These are phyloP conservation scores for Penicillium cosmopolitanum DNA, from an alignment of 495 filamentous ascomycete species.

Conservation along the genomic window DNA sequence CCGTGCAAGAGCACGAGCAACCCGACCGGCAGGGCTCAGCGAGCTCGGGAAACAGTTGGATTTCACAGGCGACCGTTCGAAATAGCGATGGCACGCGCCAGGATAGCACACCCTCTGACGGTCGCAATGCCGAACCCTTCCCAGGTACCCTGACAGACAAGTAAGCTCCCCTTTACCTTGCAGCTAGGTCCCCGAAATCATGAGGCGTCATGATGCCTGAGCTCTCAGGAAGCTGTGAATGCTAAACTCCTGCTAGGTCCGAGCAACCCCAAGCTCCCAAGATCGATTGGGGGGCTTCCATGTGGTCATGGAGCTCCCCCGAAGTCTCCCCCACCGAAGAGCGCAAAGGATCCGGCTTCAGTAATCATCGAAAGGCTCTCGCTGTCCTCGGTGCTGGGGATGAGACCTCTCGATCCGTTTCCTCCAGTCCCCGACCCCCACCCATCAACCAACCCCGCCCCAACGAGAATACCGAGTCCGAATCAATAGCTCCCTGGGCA, in stretches of 20 bases:
- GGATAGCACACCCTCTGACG: conserved; percentile 26
- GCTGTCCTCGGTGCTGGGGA: conserved; percentile 39
- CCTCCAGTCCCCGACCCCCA: conserved; percentile 33
- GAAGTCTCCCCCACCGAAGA: conserved; percentile 49
- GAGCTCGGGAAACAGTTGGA: conserved; percentile 47
- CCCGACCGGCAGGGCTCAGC: conserved; percentile 47
- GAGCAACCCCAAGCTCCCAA: conserved; percentile 24
- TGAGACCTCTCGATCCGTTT: conserved; percentile 28
- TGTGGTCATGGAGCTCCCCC: conserved; percentile 50
- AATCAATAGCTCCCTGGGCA: conserved; percentile 43
- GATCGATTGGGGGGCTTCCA: conserved; percentile 42
- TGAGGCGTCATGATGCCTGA: not conserved
- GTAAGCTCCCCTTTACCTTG: conserved; percentile 36
- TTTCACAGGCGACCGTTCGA: conserved; percentile 51
- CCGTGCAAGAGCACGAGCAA: conserved; percentile 37
- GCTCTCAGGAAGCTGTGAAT: not conserved
- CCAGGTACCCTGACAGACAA: conserved; percentile 36
- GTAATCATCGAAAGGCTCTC: conserved; percentile 44
- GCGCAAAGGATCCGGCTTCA: conserved; percentile 44
- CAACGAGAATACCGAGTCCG: conserved; percentile 32
- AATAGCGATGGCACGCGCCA: conserved; percentile 32
- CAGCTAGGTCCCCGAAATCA: not conserved
- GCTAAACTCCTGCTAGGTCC: conserved; percentile 26
- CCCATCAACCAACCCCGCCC: conserved; percentile 30
- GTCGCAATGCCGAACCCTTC: conserved; percentile 37